A percentile compares a stretch with the other conserved stretches of the same genome.
Evolutionary conservation across 2,329 filamentous ascomycete genomes (phyloP).

Genomic region (Scorias spongiosa): DNA sequence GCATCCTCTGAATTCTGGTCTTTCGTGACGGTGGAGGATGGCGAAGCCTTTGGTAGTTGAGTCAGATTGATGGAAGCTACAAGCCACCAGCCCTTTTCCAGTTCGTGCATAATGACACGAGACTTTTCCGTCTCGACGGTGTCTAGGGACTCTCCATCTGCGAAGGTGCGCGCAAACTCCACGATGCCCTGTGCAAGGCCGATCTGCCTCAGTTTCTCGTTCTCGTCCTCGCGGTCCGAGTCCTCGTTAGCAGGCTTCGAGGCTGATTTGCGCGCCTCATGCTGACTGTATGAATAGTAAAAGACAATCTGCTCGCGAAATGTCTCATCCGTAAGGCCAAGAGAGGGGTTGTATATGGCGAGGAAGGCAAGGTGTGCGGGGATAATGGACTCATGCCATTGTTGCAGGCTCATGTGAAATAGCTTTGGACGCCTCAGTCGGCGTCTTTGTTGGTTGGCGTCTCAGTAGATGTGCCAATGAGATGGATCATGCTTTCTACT

Average conservation of each 20-base stretch:
- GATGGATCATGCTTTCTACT: too few relatives aligned
- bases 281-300: slow-evolving; percentile 49
- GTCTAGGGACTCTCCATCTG: slow-evolving; percentile 60
- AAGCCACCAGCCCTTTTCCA: slow-evolving; percentile 92
- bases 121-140: slow-evolving; percentile 83
- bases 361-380: slow-evolving; percentile 83
- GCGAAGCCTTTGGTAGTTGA: slow-evolving; percentile 41
- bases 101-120: slow-evolving; percentile 67
- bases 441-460: too few relatives aligned
- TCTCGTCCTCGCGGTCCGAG: slow-evolving; percentile 45
- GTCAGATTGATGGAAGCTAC: slow-evolving; percentile 76
- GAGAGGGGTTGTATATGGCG: slow-evolving; percentile 83
- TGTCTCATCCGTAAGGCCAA: slow-evolving; percentile 58
- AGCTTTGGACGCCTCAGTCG: not conserved
- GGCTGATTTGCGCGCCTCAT: slow-evolving; percentile 8
- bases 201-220: slow-evolving; percentile 81
- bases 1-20: slow-evolving; percentile 6
- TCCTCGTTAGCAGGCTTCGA: slow-evolving; percentile 7
- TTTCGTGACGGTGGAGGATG: slow-evolving; percentile 15
- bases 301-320: slow-evolving; percentile 79
- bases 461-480: not conserved
- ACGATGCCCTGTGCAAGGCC: slow-evolving; percentile 95
- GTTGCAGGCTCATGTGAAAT: slow-evolving; percentile 9
- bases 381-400: slow-evolving; percentile 13
- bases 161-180: slow-evolving; percentile 78